These are phyloP conservation scores for Candida taoyuanica DNA, from an alignment of 805 yeast species.

Conservation along the genomic window DNA sequence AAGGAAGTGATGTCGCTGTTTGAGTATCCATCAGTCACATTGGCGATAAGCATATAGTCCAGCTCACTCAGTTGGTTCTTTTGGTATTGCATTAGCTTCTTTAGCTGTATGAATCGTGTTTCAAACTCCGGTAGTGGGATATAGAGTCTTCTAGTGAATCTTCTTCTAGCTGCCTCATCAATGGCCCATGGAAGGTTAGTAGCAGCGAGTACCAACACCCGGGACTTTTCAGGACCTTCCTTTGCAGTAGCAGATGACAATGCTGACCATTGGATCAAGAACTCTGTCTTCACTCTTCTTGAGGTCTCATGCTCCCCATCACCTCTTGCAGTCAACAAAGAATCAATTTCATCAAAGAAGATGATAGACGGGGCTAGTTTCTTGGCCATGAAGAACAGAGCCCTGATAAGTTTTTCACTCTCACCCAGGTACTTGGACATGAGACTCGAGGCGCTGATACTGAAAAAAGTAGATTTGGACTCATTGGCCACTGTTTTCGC, in stretches of 20 bases:
- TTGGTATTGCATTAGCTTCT: conserved; percentile 64
- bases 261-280: conserved; percentile 92
- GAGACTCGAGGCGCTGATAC: conserved; percentile 84
- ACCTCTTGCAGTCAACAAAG: conserved; percentile 72
- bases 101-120: conserved; percentile 69
- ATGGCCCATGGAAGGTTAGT: conserved; percentile 96
- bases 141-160: conserved; percentile 88
- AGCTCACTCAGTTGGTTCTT: conserved; percentile 60
- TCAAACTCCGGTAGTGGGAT: conserved; percentile 90
- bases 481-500: conserved; percentile 97
- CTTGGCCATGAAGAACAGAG: conserved; percentile 78
- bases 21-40: conserved; percentile 77
- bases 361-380: conserved; percentile 89
- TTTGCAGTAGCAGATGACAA: conserved; percentile 70
- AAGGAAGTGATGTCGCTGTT: conserved; percentile 91
- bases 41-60: conserved; percentile 58
- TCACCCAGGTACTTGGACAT: conserved; percentile 90
- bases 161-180: conserved; percentile 93
- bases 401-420: conserved; percentile 87
- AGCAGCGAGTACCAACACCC: conserved; percentile 90
- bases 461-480: conserved; percentile 86
- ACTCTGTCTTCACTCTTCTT: conserved; percentile 87
- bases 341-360: conserved; percentile 94
- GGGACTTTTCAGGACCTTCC: conserved; percentile 40
- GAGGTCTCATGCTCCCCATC: conserved; percentile 83